phyloP scores from a whole-genome alignment of 768 basidiomycete genomes.

The Asterophora parasitica region DNA sequence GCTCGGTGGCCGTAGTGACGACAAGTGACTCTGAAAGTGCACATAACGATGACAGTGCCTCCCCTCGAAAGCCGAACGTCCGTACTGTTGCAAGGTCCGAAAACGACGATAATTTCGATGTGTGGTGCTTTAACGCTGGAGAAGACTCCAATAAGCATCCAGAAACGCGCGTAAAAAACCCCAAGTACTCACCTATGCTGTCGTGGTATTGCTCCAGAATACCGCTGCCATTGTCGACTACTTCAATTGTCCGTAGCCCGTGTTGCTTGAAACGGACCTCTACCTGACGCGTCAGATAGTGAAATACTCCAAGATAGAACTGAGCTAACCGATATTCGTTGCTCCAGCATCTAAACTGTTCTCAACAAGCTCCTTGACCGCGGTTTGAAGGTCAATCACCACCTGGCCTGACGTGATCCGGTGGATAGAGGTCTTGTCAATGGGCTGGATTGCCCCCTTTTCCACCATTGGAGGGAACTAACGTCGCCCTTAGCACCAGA shows the following conservation, averaged over 20 bases:
- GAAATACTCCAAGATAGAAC: background rate
- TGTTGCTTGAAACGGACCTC: conserved; percentile 90
- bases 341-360: conserved; percentile 94
- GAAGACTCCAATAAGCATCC: background rate
- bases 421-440: conserved; percentile 78
- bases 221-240: conserved; percentile 89
- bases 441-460: conserved; percentile 41
- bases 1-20: conserved; percentile 70
- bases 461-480: conserved; percentile 6
- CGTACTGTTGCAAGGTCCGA: conserved; percentile 64
- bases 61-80: conserved; percentile 94
- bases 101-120: conserved; percentile 82
- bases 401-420: conserved; percentile 93
- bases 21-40: conserved; percentile 68
- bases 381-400: conserved; percentile 87
- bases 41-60: conserved; percentile 92
- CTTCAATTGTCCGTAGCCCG: conserved; percentile 78
- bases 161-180: background rate
- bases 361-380: conserved; percentile 94
- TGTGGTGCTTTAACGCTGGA: conserved; percentile 85
- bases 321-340: conserved; percentile 67
- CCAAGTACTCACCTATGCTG: conserved; percentile 56
- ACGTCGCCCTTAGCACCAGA: no score
- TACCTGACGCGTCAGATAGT: conserved; percentile 24
- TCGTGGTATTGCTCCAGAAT: conserved; percentile 76